Base-by-base conservation (phyloP, 2,329 filamentous ascomycete genomes). In the Westerdykella ornata region DNA sequence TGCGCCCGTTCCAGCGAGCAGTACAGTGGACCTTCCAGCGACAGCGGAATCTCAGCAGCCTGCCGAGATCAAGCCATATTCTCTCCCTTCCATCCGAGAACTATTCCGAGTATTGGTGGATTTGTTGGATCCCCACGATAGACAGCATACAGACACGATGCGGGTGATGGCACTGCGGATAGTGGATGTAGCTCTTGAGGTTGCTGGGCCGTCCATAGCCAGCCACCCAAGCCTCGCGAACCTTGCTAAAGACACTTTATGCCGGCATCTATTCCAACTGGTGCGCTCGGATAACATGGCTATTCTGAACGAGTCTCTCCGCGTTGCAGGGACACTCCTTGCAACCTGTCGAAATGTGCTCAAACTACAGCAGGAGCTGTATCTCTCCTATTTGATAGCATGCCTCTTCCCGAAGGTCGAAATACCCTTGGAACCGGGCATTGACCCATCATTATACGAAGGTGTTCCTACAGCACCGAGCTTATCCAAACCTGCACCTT, bases 91-190 rank as follows among this genome's bases (percentile, higher is more conserved):
- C 2, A 96, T 98, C 52, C 77, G 89, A 51, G 94, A 98, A 63
- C 76, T 98, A 0, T 95, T 98, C 62, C 77, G 92, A 39, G 92
- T 97, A 32, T 72, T 98, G 18, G 90, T 97, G 34, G 90, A 94
- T 63, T 81, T 98, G 13, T 70, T 98, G 18, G 88, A 98, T 60
- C 92, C 94, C 1, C 86, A 95, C 58, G 90, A 97, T 65, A 82
- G 81, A 39, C 86, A 90, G 54, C 87, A 96, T 64, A 94, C 88
- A 2, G 92, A 98, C 60, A 84, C 87, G 1, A 92, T 97, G 84
- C 81, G 90, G 53, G 88, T 98, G 31, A 98, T 98, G 89, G 92
- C 92, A 14, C 71, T 98, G 51, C 81, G 92, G 33, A 97, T 98
- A 49, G 92, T 98, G 41, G 92, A 98, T 63, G 92, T 98, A 34